Evolutionary conservation across 305 asterid genomes (phyloP).

Genomic region (Solanum hybrid): DNA sequence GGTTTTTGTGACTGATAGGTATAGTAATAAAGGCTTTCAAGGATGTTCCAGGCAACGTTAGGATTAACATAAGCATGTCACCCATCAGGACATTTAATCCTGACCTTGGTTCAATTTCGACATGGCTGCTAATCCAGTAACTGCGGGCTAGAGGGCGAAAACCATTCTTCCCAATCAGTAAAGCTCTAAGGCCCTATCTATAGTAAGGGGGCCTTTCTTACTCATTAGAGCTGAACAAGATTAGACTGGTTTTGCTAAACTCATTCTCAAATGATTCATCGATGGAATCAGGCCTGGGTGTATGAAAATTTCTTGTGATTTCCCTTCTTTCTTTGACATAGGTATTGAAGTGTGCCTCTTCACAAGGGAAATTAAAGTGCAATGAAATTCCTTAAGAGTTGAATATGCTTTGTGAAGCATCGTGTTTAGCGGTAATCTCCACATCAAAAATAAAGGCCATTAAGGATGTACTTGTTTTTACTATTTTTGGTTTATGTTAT

Average conservation of each 20-base stretch:
- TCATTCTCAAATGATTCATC: not conserved
- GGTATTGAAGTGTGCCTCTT: not conserved
- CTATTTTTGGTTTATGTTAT: not conserved
- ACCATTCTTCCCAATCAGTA: not conserved
- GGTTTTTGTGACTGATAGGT: not conserved
- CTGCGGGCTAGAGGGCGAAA: not conserved
- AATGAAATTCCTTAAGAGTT: not conserved
- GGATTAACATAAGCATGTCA: not conserved
- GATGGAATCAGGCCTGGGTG: not conserved
- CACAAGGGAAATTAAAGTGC: not conserved
- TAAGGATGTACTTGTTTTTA: not conserved
- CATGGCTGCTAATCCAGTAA: not conserved
- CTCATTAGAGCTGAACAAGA: not conserved
- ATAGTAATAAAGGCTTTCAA: not conserved
- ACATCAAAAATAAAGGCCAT: not conserved
- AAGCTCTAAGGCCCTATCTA: not conserved
- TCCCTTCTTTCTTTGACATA: not conserved
- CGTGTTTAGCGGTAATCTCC: not conserved
- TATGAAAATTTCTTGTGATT: not conserved
- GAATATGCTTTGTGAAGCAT: not conserved
- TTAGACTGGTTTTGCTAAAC: not conserved
- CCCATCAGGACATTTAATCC: not conserved
- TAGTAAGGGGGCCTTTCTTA: not conserved
- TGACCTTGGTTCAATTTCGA: not conserved
- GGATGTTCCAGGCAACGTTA: not conserved